Evolutionary conservation across 257 asterid genomes (phyloP).

Genomic region (Anisodus acutangulus): DNA sequence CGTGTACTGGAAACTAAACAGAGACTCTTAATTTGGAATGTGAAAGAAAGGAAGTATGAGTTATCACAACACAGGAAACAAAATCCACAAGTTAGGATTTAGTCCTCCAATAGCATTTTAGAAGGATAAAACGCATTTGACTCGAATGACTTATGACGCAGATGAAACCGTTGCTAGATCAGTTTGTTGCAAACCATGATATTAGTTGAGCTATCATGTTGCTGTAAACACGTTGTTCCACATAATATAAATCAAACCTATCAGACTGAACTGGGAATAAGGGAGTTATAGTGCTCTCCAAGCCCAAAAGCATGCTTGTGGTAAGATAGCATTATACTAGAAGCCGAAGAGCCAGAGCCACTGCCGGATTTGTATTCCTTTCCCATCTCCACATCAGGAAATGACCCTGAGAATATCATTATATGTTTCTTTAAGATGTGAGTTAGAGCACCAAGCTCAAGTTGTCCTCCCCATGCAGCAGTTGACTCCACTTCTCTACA

Average conservation of each 20-base stretch:
- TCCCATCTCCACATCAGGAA: slow-evolving; percentile 99
- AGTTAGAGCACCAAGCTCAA: slow-evolving; percentile 91
- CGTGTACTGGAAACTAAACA: not conserved
- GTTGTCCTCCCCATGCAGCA: slow-evolving; percentile 98
- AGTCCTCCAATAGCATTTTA: not conserved
- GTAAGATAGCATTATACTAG: slow-evolving; percentile 76
- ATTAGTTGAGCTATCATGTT: slow-evolving; percentile 7
- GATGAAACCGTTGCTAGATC: not conserved
- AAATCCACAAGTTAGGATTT: slow-evolving; percentile 16
- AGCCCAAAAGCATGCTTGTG: slow-evolving; percentile 96
- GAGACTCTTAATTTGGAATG: not conserved
- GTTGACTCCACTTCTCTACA: slow-evolving; percentile 86
- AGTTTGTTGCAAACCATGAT: not conserved
- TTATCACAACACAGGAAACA: not conserved
- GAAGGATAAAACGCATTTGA: not conserved
- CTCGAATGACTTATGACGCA: not conserved
- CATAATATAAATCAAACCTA: slow-evolving; percentile 28
- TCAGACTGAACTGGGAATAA: slow-evolving; percentile 53
- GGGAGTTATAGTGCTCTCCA: slow-evolving; percentile 96
- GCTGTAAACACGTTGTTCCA: not conserved
- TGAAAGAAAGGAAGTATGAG: not conserved
- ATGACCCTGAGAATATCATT: slow-evolving; percentile 80
- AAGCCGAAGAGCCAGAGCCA: slow-evolving; percentile 36
- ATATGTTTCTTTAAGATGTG: slow-evolving; percentile 89
- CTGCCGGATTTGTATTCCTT: slow-evolving; percentile 73